Conservation (phyloP, 2,329 filamentous ascomycete species). For the Neonectria faginata region DNA sequence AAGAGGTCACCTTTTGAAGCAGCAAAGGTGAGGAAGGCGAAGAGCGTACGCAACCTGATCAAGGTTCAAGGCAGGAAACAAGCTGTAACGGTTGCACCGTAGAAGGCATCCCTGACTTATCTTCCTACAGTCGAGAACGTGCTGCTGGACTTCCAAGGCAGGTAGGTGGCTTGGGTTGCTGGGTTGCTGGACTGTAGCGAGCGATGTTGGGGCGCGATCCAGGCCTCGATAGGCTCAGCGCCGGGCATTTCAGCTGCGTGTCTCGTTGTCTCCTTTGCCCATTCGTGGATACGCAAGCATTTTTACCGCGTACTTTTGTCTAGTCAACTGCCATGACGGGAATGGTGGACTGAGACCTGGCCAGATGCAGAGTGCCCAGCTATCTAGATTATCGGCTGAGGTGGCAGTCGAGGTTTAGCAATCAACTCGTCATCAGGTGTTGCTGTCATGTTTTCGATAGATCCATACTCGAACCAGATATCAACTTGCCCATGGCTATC, state of each 20-base stretch:
- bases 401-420: too few relatives aligned
- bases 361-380: too few relatives aligned
- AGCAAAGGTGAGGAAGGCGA: constrained; percentile 13
- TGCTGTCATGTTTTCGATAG: neutral
- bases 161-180: constrained; percentile 4
- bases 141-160: constrained; percentile 1
- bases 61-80: constrained; percentile 21
- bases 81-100: constrained; percentile 1
- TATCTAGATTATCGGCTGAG: too few relatives aligned
- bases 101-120: neutral
- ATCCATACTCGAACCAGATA: neutral
- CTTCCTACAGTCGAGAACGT: neutral
- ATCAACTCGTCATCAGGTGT: neutral
- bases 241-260: neutral
- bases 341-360: constrained; percentile 4
- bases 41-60: constrained; percentile 16
- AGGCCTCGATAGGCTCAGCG: neutral
- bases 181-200: neutral
- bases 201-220: neutral
- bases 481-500: neutral
- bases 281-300: neutral
- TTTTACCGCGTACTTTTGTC: neutral
- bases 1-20: constrained; percentile 11
- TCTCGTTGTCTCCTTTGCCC: neutral
- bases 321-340: neutral